Evolutionary conservation across 2,329 filamentous ascomycete genomes (phyloP).

Genomic region (Aschersonia sp.): DNA sequence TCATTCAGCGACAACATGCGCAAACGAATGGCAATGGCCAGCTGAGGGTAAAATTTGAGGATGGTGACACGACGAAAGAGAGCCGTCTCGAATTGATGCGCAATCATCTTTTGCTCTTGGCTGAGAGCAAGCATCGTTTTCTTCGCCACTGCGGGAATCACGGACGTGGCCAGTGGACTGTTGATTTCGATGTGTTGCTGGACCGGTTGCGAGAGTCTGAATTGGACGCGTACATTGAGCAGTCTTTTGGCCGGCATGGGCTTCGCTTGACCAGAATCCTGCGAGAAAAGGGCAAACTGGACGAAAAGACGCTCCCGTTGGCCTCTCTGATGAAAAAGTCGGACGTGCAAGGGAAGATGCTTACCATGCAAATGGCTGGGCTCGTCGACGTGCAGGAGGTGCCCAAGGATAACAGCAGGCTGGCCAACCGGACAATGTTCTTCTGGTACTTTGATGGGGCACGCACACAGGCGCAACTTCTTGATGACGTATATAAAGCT

Average conservation of each 20-base stretch:
- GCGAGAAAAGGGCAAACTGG: constrained; percentile 77
- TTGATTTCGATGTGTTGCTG: constrained; percentile 66
- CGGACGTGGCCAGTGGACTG: constrained; percentile 61
- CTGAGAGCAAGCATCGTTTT: constrained; percentile 55
- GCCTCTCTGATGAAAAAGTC: constrained; percentile 72
- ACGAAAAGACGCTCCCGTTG: constrained; percentile 76
- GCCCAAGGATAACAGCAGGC: constrained; percentile 69
- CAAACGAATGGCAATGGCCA: constrained; percentile 21
- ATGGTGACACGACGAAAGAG: constrained; percentile 23
- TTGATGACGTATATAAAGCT: constrained; percentile 76
- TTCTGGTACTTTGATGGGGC: constrained; percentile 83
- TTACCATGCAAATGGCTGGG: constrained; percentile 72
- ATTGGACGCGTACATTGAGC: constrained; percentile 67
- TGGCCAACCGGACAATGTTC: constrained; percentile 73
- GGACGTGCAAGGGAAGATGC: constrained; percentile 72
- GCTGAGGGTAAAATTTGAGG: constrained; percentile 37
- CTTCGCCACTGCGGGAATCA: constrained; percentile 49
- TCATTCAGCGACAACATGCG: constrained; percentile 6
- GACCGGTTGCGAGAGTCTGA: constrained; percentile 59
- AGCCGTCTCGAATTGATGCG: constrained; percentile 46
- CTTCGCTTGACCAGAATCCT: constrained; percentile 77
- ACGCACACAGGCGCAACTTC: constrained; percentile 50
- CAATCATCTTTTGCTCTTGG: constrained; percentile 58
- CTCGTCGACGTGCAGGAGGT: constrained; percentile 90
- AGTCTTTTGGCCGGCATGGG: constrained; percentile 61